phyloP scores from a whole-genome alignment of 164 flowering plant species.

The Liriodendron chinense region DNA sequence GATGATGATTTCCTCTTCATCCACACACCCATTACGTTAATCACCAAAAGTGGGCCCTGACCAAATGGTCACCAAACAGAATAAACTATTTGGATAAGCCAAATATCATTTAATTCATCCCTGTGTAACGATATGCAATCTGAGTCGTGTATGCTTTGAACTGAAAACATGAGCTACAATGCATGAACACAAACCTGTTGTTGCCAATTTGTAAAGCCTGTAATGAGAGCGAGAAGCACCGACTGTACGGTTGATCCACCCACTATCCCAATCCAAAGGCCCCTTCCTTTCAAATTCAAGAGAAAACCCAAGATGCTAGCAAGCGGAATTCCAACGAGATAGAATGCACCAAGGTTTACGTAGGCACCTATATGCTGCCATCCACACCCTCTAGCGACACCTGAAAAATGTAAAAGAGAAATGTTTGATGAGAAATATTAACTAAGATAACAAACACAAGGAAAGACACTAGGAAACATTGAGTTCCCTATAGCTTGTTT shows the following conservation, averaged over 20 bases:
- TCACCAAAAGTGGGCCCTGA: too few relatives aligned
- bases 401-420: constrained; percentile 23
- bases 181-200: constrained; percentile 36
- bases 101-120: too few relatives aligned
- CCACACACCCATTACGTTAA: too few relatives aligned
- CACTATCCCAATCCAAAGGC: constrained; percentile 75
- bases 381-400: constrained; percentile 80
- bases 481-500: too few relatives aligned
- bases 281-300: constrained; percentile 47
- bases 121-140: not conserved
- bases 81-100: too few relatives aligned
- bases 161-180: too few relatives aligned
- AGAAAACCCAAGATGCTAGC: constrained; percentile 49
- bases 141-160: not conserved
- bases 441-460: not conserved
- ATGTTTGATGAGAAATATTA: not conserved
- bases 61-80: too few relatives aligned
- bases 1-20: too few relatives aligned
- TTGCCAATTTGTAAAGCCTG: constrained; percentile 63
- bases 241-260: constrained; percentile 52
- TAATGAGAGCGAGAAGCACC: constrained; percentile 36
- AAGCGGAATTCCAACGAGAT: constrained; percentile 61
- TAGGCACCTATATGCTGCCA: constrained; percentile 83
- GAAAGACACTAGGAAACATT: too few relatives aligned
- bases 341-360: constrained; percentile 67